Base-by-base conservation (phyloP, 2,329 filamentous ascomycete species). In the Aspergillus sp. region DNA sequence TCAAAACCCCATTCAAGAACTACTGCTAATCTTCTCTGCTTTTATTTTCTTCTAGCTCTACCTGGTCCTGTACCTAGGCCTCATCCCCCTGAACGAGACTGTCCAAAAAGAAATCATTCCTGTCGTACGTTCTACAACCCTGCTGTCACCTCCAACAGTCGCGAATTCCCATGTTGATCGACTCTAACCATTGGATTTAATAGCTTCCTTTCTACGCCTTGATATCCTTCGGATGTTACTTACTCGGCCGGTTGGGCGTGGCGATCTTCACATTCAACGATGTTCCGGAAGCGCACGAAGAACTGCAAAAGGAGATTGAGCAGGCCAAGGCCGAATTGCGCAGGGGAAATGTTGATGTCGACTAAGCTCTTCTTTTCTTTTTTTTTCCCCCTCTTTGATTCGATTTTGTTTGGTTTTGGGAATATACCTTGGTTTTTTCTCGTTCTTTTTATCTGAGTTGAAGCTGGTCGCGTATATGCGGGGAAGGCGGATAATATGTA, bases 191-290 rank as follows among this genome's bases (percentile, higher is more conserved):
- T 36, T 28, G n/a, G 35, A 56, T 19, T 19, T 3, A 12, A 29
- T 34, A 96, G 90, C 80, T 97, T 38, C 93, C 93, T 44, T 88
- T 96, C 74, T 98, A 91, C 87, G 82, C 81, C 37, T 76, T 97
- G 57, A 87, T 98, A 54, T 83, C 87, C 19, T 90, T 97, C 64
- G 93, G 90, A 69, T 86, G 90, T 50, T 90, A 90, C 71, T 84
- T 98, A 13, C 85, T 98, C 52, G 89, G 86, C 73, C 88, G 89
- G 58, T 85, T 98, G 50, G 93, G 93, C 59, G 86, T 83, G 74
- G 93, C 93, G 52, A 88, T 98, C 58, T 77, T 95, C 65, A 95
- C 89, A 45, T 98, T 98, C 79, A 93, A 95, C 75, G 90, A 97
- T 69, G 89, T 94, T 39, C 90, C 91, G 43, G 80, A 88, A 49